Conservation (phyloP, 2,329 filamentous ascomycete species). For the Cercospora citrullina region DNA sequence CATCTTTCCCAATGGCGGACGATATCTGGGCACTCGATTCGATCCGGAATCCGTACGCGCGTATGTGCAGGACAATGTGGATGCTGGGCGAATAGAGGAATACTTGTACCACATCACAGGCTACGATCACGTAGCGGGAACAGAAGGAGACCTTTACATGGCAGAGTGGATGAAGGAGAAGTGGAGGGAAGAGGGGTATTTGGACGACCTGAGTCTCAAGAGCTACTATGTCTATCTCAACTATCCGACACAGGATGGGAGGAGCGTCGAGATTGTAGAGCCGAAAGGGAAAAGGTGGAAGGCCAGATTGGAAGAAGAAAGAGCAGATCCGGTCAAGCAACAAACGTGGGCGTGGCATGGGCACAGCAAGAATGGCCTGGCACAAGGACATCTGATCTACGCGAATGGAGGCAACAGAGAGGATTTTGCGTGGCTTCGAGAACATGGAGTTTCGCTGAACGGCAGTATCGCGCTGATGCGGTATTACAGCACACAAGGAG, state of each 20-base stretch:
- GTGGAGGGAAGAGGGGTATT: constrained; percentile 63
- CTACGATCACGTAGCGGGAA: constrained; percentile 91
- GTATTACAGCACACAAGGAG: constrained; percentile 71
- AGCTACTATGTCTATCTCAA: constrained; percentile 80
- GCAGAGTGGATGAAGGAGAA: constrained; percentile 80
- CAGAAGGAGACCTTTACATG: constrained; percentile 83
- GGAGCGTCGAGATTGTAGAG: constrained; percentile 77
- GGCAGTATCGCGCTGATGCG: constrained; percentile 83
- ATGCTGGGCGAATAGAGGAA: constrained; percentile 62
- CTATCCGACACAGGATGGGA: constrained; percentile 75
- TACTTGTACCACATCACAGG: constrained; percentile 75
- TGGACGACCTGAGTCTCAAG: constrained; percentile 76
- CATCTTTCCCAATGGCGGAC: constrained; percentile 69
- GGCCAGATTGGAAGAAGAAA: constrained; percentile 79
- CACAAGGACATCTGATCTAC: constrained; percentile 83
- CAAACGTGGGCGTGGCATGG: constrained; percentile 84
- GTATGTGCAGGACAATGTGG: constrained; percentile 72
- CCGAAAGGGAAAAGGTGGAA: constrained; percentile 68
- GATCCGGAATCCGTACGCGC: constrained; percentile 78
- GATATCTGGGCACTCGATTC: constrained; percentile 68
- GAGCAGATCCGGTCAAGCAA: constrained; percentile 61
- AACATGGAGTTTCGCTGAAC: constrained; percentile 70
- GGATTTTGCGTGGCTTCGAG: constrained; percentile 73
- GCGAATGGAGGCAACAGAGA: constrained; percentile 85
- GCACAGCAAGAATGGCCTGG: constrained; percentile 81